These are phyloP conservation scores for Metarhizium anisopliae DNA, from an alignment of 2,329 filamentous ascomycete species.

Conservation along the genomic window DNA sequence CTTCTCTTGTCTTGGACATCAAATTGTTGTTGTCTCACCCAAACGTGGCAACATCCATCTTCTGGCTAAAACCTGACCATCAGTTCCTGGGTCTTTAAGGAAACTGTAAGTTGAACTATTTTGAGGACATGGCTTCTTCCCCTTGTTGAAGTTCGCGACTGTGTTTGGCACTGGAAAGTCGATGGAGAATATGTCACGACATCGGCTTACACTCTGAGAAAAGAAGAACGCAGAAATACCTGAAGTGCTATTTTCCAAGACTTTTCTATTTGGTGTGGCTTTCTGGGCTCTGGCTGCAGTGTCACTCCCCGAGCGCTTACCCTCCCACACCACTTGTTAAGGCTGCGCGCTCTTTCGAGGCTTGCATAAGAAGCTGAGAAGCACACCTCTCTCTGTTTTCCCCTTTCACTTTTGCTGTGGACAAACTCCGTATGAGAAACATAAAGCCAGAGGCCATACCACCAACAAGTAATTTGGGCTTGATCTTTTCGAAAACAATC, in stretches of 20 bases:
- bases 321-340: background rate
- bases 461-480: background rate
- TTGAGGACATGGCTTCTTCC: too few species aligned
- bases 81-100: background rate
- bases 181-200: background rate
- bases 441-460: background rate
- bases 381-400: background rate
- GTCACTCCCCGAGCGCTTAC: background rate
- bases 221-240: background rate
- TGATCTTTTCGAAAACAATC: background rate
- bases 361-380: background rate
- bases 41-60: too few species aligned
- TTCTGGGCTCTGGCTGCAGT: background rate
- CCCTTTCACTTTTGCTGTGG: background rate
- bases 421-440: background rate
- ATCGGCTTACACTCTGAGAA: background rate
- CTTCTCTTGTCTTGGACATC: background rate
- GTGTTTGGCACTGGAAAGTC: background rate
- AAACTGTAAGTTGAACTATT: background rate
- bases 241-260: background rate
- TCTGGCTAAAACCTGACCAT: too few species aligned
- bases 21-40: too few species aligned
- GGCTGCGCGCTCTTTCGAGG: background rate
- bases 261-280: background rate
- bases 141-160: background rate